These are phyloP conservation scores for Pyricularia grisea DNA, from an alignment of 2,329 filamentous ascomycete genomes.

Conservation along the genomic window DNA sequence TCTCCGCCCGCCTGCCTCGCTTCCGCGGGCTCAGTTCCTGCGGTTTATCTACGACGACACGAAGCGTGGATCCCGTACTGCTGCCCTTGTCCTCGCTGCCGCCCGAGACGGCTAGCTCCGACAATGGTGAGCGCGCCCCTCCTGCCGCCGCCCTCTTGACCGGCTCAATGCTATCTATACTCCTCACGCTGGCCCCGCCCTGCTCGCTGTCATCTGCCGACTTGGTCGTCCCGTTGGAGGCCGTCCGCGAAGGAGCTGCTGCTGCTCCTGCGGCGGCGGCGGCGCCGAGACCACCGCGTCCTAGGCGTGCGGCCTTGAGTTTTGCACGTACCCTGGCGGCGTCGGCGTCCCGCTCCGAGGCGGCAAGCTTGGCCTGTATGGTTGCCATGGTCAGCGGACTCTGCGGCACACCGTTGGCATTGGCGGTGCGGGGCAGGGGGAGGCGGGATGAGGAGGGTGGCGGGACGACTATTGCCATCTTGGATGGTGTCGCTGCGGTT, in stretches of 20 bases:
- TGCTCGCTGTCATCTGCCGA: constrained; percentile 12
- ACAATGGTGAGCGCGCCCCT: constrained; percentile 2
- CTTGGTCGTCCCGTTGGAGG: constrained; percentile 16
- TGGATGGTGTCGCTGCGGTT: not conserved
- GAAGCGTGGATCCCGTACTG: constrained; percentile 3
- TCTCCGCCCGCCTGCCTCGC: constrained; percentile 42
- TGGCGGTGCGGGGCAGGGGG: constrained; percentile 24
- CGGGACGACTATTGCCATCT: constrained; percentile 9
- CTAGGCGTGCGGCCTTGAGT: constrained; percentile 40
- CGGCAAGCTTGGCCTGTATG: constrained; percentile 54
- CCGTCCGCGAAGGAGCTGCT: constrained; percentile 7
- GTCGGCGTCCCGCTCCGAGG: constrained; percentile 54
- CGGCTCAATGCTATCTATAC: constrained; percentile 3
- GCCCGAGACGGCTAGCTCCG: not conserved
- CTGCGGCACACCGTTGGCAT: constrained; percentile 31
- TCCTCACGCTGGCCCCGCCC: constrained; percentile 1
- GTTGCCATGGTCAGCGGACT: constrained; percentile 51
- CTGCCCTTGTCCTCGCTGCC: not conserved
- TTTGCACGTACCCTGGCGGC: constrained; percentile 55
- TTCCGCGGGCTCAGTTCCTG: constrained; percentile 32
- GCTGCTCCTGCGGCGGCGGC: constrained; percentile 5
- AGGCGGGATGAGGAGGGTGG: constrained; percentile 21
- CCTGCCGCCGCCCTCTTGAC: constrained; percentile 5
- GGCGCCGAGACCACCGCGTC: constrained; percentile 11
- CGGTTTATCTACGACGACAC: constrained; percentile 6